Base-by-base conservation (phyloP, 352 stramenopile genomes). In the Pythium volutum region DNA sequence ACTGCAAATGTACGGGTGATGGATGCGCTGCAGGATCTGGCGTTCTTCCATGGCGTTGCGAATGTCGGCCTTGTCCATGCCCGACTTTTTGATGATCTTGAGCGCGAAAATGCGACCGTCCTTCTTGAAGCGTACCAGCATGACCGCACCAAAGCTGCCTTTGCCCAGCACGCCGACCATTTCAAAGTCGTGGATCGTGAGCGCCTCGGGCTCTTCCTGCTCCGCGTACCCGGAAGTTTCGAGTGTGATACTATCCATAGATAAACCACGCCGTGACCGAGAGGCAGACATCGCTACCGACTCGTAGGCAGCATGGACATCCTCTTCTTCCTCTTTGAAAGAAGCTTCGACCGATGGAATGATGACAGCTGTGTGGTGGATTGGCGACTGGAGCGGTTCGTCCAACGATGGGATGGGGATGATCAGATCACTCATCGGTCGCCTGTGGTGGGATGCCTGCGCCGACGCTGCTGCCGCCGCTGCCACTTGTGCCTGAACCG, bases 161-260 rank as follows among this genome's bases (percentile, higher is more conserved):
- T 92, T 92, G 22, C 87, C 87, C 2, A 96, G 60, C 23, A 96
- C 87, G 57, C 84, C 92, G 12, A 96, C 71, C 87, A 96, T 96
- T 57, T 96, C 87, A n/a, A 96, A 96, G 61, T 96, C 84, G 46
- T 96, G 84, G 55, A 96, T 96, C 36, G 84, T 93, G 41, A 94
- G 71, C 3, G 73, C 70, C 56, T 96, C 83, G 4, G 71, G 64
- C 23, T 78, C 73, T 57, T 68, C 42, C 0, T 59, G 59, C 15
- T 38, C 9, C 4, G 48, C 31, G 38, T 60, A 73, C 8, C 52
- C 52, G 0, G 66, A 66, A 3, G n/a, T 22, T 27, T 73, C 66
- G 4, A 73, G 49, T 2, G 55, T 59, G 39, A 66, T 66, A 31
- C 66, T 73, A 9, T 71, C 64, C 11, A 39, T 36, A 2, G 65